These are phyloP conservation scores for Malus sieversii DNA, from an alignment of 306 rosid species.

Conservation along the genomic window DNA sequence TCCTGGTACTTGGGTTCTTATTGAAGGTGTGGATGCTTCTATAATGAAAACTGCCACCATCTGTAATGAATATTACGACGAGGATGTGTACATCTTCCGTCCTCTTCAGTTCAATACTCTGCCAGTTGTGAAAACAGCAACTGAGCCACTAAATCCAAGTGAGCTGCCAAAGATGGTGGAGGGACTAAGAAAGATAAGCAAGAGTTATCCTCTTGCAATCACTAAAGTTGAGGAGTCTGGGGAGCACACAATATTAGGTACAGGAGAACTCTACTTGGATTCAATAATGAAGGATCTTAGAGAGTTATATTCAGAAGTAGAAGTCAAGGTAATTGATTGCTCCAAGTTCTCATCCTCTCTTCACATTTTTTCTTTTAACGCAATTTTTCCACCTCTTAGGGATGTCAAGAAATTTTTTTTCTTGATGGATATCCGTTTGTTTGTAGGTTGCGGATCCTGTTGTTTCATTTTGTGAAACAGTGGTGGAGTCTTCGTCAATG, in stretches of 20 bases:
- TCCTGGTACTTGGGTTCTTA: conserved; percentile 97
- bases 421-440: conserved; percentile 13
- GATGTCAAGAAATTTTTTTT: neutral
- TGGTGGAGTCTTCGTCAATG: conserved; percentile 98
- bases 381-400: neutral
- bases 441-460: conserved; percentile 95
- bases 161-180: conserved; percentile 99
- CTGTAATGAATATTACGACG: conserved; percentile 66
- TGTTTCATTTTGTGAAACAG: conserved; percentile 96
- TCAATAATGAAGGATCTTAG: conserved; percentile 98
- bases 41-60: conserved; percentile 98
- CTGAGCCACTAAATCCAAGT: conserved; percentile 95
- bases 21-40: conserved; percentile 99
- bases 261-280: conserved; percentile 97
- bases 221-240: conserved; percentile 99
- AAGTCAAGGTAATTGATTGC: conserved; percentile 66
- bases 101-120: conserved; percentile 95
- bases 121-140: conserved; percentile 94
- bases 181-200: conserved; percentile 97
- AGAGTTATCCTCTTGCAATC: conserved; percentile 95
- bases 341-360: neutral
- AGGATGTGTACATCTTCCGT: conserved; percentile 85
- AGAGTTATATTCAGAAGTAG: conserved; percentile 97
- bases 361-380: neutral
- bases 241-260: conserved; percentile 92